Evolutionary conservation across 1,139 yeast species (phyloP).

Genomic region (Candida gigantensis): DNA sequence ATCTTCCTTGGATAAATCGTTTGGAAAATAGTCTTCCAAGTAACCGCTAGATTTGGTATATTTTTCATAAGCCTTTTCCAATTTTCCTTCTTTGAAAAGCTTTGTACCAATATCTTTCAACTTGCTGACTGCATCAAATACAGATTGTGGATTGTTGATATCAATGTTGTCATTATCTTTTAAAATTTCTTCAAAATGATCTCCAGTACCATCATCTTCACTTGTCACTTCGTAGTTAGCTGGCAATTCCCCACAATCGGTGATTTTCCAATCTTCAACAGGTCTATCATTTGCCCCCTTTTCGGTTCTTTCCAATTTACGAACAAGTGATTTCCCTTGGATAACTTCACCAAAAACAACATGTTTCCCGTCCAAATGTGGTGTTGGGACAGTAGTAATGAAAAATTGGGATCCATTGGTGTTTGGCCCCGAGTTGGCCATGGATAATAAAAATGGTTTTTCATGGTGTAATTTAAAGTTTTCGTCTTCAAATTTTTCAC

Average conservation of each 20-base stretch:
- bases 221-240: slow-evolving; percentile 53
- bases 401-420: slow-evolving; percentile 97
- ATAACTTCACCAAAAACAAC: slow-evolving; percentile 93
- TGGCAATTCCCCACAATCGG: slow-evolving; percentile 79
- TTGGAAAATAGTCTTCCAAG: slow-evolving; percentile 73
- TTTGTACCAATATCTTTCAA: slow-evolving; percentile 80
- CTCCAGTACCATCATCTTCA: slow-evolving; percentile 81
- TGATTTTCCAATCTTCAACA: slow-evolving; percentile 60
- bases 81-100: slow-evolving; percentile 65
- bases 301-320: slow-evolving; percentile 70
- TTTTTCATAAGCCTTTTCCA: slow-evolving; percentile 59
- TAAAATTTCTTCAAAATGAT: slow-evolving; percentile 72
- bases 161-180: slow-evolving; percentile 74
- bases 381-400: slow-evolving; percentile 81
- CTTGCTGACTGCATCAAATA: slow-evolving; percentile 62
- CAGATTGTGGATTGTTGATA: slow-evolving; percentile 57
- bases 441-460: slow-evolving; percentile 82
- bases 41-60: slow-evolving; percentile 71
- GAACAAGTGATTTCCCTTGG: slow-evolving; percentile 78
- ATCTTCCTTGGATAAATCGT: slow-evolving; percentile 59
- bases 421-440: slow-evolving; percentile 96
- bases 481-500: slow-evolving; percentile 94
- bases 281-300: slow-evolving; percentile 71
- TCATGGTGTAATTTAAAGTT: slow-evolving; percentile 76
- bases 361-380: slow-evolving; percentile 90